These are phyloP conservation scores for Vigna angularis DNA, from an alignment of 306 rosid species.

Conservation along the genomic window DNA sequence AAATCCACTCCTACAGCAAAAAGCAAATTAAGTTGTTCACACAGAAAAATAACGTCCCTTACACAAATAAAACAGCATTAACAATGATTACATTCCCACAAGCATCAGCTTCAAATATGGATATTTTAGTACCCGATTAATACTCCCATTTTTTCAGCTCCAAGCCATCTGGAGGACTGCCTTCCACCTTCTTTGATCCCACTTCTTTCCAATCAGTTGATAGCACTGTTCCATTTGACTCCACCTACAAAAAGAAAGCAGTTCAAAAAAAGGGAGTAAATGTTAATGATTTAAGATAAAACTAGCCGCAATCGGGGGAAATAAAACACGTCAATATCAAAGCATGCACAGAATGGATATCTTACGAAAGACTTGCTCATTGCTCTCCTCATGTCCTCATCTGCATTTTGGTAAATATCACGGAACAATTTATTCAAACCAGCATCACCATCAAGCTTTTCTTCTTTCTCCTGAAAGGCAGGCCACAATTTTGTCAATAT, in stretches of 20 bases:
- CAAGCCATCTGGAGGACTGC: constrained; percentile 98
- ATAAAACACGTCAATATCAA: neutral
- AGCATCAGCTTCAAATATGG: neutral
- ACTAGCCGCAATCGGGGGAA: constrained; percentile 19
- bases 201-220: constrained; percentile 99
- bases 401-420: constrained; percentile 85
- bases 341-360: constrained; percentile 36
- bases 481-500: constrained; percentile 28
- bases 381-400: constrained; percentile 85
- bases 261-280: constrained; percentile 1
- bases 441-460: constrained; percentile 83
- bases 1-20: constrained; percentile 37
- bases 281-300: neutral
- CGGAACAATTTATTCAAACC: constrained; percentile 77
- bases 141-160: constrained; percentile 95
- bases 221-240: constrained; percentile 92
- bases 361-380: constrained; percentile 89
- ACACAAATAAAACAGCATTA: neutral
- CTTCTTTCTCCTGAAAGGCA: constrained; percentile 85
- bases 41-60: constrained; percentile 13
- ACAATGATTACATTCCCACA: neutral
- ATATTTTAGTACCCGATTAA: constrained; percentile 39
- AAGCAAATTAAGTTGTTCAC: constrained; percentile 36
- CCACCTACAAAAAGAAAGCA: constrained; percentile 54
- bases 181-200: constrained; percentile 90